A percentile compares a stretch with the other conserved stretches of the same genome.
Conservation (phyloP, 169 alveolate genomes). For the Cyclospora cayetanensis region DNA sequence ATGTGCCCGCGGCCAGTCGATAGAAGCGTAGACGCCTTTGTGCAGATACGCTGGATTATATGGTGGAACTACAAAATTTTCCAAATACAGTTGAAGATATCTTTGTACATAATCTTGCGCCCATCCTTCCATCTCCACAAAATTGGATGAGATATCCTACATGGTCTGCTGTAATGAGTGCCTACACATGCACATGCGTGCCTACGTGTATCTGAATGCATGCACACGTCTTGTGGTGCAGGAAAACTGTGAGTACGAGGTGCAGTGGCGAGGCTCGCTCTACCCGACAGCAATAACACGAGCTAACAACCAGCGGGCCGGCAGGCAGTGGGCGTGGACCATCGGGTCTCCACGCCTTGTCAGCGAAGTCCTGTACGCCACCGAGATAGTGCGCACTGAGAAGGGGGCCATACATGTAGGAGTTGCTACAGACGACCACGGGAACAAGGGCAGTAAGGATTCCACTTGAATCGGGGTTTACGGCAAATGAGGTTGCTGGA, state of each 20-base stretch:
- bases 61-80: no score
- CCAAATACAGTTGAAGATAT: no score
- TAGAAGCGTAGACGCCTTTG: no score
- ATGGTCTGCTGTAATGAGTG: no score
- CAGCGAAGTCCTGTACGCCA: conserved; percentile 47
- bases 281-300: neutral
- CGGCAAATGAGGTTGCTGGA: no score
- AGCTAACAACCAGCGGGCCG: neutral
- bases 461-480: no score
- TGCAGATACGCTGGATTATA: no score
- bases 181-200: no score
- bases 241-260: neutral
- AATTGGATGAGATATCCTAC: no score
- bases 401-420: conserved; percentile 32
- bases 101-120: no score
- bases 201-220: neutral
- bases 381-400: conserved; percentile 1
- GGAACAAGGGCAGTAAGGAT: neutral
- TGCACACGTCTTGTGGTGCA: neutral
- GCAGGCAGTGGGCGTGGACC: conserved; percentile 44
- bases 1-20: no score
- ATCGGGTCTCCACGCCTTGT: conserved; percentile 17
- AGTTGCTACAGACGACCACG: neutral
- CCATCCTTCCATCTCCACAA: no score
- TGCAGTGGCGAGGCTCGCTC: neutral